phyloP scores from a whole-genome alignment of 2,329 filamentous ascomycete genomes.

The Cryphonectria radicalis region DNA sequence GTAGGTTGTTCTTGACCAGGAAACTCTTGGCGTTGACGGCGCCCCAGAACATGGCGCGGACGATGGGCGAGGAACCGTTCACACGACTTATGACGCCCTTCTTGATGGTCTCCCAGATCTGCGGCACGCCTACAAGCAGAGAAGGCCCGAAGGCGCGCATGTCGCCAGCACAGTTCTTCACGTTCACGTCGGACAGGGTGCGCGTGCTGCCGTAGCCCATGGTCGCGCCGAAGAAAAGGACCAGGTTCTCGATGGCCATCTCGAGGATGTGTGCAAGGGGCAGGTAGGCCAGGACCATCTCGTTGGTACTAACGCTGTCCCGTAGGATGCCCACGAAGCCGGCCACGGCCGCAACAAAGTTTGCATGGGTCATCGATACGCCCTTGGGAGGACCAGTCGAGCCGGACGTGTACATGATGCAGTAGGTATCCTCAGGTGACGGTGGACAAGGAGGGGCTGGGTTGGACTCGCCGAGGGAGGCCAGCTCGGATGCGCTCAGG shows the following conservation, averaged over 20 bases:
- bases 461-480: conserved; percentile 66
- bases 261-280: conserved; percentile 96
- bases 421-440: conserved; percentile 76
- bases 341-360: conserved; percentile 80
- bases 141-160: conserved; percentile 91
- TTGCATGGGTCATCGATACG: conserved; percentile 79
- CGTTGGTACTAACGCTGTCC: conserved; percentile 74
- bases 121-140: conserved; percentile 90
- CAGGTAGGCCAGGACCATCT: conserved; percentile 86
- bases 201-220: conserved; percentile 92
- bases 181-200: conserved; percentile 83
- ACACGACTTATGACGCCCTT: conserved; percentile 89
- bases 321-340: conserved; percentile 81
- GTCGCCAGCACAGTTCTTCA: conserved; percentile 89
- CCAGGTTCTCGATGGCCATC: conserved; percentile 92
- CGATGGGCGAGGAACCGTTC: conserved; percentile 69
- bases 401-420: conserved; percentile 86
- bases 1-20: conserved; percentile 62
- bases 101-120: conserved; percentile 96
- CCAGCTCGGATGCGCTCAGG: conserved; percentile 59
- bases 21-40: conserved; percentile 64
- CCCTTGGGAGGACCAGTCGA: conserved; percentile 90
- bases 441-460: conserved; percentile 73
- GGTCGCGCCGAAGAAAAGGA: conserved; percentile 85
- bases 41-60: conserved; percentile 77